Evolutionary conservation across 106 monocot genomes (phyloP), one percentile per base, ranked within the genome.

Genomic region (Hemerocallis citrina): DNA sequence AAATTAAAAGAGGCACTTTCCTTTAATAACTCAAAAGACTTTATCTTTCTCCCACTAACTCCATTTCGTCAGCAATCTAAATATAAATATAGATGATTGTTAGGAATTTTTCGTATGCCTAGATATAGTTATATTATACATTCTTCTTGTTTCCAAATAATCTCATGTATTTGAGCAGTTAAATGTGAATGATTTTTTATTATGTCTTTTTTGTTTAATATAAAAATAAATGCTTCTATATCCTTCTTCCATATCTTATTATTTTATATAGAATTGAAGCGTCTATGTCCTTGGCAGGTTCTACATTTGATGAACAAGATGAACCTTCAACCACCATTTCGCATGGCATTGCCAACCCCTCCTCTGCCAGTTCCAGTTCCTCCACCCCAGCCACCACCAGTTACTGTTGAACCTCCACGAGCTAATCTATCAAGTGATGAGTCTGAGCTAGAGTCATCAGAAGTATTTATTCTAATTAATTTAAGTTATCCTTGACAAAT

Each of bases 261-360:
- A 63, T 28, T 34, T 9, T 20, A 9, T 61, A 15, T 35, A 42
- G 21, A 39, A 0, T 63, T 21, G 52, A 13, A 3, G 2, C 16
- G 15, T 57, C 19, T 4, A 59, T 43, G 21, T 61, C 39, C 28
- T 59, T 66, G 5, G 59, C 69, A 92, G 98, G 98, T 98, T 68
- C 73, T 92, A 55, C 98, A 99, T 82, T 74, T 99, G 69, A 98
- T 98, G 96, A 98, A 98, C 64, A 98, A 98, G 67, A 91, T 98
- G 96, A 98, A 98, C 46, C 79, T 98, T 69, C 96, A 91, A 37
- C 82, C 85, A 39, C 96, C 96, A 50, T 98, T 98, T 77, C 91
- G 96, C 21, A 81, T 85, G 78, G 98, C 92, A 54, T 59, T 99
- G 37, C 92, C 92, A 15, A 99, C 88, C 38, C 98, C 98, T 38